A percentile compares a stretch with the other conserved stretches of the same genome.
Evolutionary conservation across 176 grass and related monocot species (phyloP).

Genomic region (Zea luxurians): DNA sequence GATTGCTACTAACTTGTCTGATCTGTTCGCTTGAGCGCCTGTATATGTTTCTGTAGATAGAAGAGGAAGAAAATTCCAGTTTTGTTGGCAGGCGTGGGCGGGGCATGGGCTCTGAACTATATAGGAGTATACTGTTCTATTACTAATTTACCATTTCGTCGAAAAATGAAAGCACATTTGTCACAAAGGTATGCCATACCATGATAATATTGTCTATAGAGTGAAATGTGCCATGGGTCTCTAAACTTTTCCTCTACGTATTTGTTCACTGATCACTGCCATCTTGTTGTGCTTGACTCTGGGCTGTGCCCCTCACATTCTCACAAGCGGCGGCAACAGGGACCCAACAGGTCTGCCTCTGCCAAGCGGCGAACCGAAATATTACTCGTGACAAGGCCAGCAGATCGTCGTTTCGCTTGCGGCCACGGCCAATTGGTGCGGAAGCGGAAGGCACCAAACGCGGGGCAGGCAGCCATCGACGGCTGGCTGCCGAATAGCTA

Average conservation of each 20-base stretch:
- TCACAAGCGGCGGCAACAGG: neutral
- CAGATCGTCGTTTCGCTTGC: neutral
- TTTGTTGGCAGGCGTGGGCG: too few relatives aligned
- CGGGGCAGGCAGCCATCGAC: slow-evolving; percentile 14
- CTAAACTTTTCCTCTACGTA: neutral
- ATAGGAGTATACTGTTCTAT: too few relatives aligned
- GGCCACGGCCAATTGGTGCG: neutral
- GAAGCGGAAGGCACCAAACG: neutral
- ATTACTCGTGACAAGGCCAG: neutral
- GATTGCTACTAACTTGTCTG: too few relatives aligned
- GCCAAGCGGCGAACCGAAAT: neutral
- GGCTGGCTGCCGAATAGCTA: neutral
- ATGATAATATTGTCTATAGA: too few relatives aligned
- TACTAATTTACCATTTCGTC: too few relatives aligned
- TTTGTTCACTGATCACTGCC: neutral
- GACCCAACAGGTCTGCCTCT: neutral
- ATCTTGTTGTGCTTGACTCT: neutral
- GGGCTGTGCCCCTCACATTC: neutral
- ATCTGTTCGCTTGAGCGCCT: too few relatives aligned
- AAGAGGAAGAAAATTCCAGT: too few relatives aligned
- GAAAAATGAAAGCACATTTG: too few relatives aligned
- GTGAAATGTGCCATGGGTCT: too few relatives aligned
- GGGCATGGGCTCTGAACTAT: too few relatives aligned
- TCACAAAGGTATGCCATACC: too few relatives aligned
- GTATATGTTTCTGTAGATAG: too few relatives aligned